Percentiles rank a stretch among this genome's conserved stretches.
Evolutionary conservation across 2,329 filamentous ascomycete genomes (phyloP).

Genomic region (Magnaporthiopsis rhizophila): DNA sequence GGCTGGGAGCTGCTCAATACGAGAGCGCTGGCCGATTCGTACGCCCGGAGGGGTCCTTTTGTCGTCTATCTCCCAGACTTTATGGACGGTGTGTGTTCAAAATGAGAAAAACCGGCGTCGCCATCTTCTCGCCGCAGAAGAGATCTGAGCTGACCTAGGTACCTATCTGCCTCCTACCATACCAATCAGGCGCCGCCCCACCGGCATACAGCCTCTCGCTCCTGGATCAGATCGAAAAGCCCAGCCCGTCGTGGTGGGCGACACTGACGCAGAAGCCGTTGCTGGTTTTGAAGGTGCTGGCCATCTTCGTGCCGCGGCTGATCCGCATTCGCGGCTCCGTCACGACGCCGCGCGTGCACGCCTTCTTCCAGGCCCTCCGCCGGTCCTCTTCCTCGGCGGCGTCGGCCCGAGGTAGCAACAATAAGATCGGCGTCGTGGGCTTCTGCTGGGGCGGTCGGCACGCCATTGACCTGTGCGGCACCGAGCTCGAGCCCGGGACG

Average conservation of each 20-base stretch:
- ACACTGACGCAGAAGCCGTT: background rate
- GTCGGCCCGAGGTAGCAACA: constrained; percentile 11
- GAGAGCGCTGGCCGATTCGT: constrained; percentile 43
- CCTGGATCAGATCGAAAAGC: constrained; percentile 9
- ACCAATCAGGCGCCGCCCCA: background rate
- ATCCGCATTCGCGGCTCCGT: constrained; percentile 21
- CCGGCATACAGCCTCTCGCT: constrained; percentile 6
- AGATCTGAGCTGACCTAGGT: too few relatives aligned
- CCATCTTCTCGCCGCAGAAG: too few relatives aligned
- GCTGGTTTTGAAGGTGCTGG: background rate
- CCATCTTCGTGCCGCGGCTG: constrained; percentile 22
- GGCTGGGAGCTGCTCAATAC: constrained; percentile 47
- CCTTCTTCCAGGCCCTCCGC: constrained; percentile 29
- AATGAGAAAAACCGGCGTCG: too few relatives aligned
- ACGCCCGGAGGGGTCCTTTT: constrained; percentile 40
- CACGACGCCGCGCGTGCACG: constrained; percentile 24
- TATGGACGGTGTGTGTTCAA: constrained; percentile 28
- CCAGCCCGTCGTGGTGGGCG: constrained; percentile 6
- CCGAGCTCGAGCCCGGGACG: constrained; percentile 11
- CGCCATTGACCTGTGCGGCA: constrained; percentile 34
- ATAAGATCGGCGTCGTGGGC: constrained; percentile 43
- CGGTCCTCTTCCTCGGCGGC: background rate
- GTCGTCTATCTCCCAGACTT: constrained; percentile 48
- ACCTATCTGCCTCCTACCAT: too few relatives aligned
- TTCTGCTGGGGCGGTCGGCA: constrained; percentile 59